Percentiles rank a stretch among this genome's conserved stretches.
phyloP scores from a whole-genome alignment of 805 yeast species.

The Wickerhamomyces kurtzmanii region DNA sequence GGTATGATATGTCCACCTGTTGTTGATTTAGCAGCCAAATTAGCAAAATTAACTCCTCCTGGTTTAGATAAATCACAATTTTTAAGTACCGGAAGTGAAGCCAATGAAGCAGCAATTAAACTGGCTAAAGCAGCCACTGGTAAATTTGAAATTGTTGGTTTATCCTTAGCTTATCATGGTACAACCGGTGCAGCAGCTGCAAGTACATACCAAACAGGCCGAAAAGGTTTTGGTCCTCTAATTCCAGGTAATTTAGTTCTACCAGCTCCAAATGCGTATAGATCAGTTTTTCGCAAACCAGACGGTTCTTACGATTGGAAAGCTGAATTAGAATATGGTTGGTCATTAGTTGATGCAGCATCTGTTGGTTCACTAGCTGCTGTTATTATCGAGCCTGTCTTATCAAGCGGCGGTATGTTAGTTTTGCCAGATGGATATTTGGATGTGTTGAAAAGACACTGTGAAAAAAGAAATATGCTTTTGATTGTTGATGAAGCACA shows the following conservation, averaged over 20 bases:
- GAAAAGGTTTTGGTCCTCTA: slow-evolving; percentile 18
- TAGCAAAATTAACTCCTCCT: slow-evolving; percentile 12
- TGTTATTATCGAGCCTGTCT: slow-evolving; percentile 39
- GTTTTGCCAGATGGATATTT: slow-evolving; percentile 24
- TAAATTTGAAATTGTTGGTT: slow-evolving; percentile 17
- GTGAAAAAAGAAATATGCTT: slow-evolving; percentile 31
- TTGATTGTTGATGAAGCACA: slow-evolving; percentile 47
- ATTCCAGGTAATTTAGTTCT: slow-evolving; percentile 17
- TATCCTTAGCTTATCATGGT: slow-evolving; percentile 20
- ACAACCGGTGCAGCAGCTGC: slow-evolving; percentile 19
- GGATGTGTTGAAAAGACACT: slow-evolving; percentile 15
- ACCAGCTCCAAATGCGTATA: slow-evolving; percentile 18
- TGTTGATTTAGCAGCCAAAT: slow-evolving; percentile 17
- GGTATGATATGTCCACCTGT: slow-evolving; percentile 20
- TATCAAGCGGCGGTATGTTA: slow-evolving; percentile 44
- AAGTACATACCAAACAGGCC: slow-evolving; percentile 17
- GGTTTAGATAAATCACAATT: slow-evolving; percentile 17
- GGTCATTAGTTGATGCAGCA: slow-evolving; percentile 16
- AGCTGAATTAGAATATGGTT: slow-evolving; percentile 17
- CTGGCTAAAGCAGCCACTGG: slow-evolving; percentile 18
- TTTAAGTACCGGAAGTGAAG: slow-evolving; percentile 21
- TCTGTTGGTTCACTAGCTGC: slow-evolving; percentile 35
- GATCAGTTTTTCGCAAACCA: slow-evolving; percentile 16
- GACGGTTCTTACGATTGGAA: slow-evolving; percentile 21
- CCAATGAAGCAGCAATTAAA: slow-evolving; percentile 23